Conservation (phyloP, 768 basidiomycete species). For the Boletus bicolor region DNA sequence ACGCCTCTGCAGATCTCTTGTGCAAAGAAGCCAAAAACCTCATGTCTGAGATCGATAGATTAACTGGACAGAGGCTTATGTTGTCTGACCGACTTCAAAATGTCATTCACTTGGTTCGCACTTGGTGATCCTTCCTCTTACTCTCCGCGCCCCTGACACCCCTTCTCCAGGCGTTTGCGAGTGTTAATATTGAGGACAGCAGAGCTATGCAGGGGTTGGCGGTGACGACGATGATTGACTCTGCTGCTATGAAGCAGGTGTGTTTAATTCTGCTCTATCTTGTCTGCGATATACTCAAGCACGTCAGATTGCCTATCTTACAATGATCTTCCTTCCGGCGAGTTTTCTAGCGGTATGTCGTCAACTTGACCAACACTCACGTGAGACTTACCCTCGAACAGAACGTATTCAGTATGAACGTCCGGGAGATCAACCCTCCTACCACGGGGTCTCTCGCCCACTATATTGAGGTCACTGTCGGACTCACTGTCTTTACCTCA, state of each 20-base stretch:
- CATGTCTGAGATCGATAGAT: slow-evolving; percentile 46
- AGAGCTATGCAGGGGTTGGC: slow-evolving; percentile 50
- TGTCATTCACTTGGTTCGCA: slow-evolving; percentile 32
- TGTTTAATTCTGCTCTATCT: neutral
- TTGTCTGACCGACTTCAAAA: slow-evolving; percentile 34
- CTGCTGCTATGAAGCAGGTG: slow-evolving; percentile 38
- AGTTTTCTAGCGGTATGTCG: slow-evolving; percentile 37
- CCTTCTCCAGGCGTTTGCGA: slow-evolving; percentile 50
- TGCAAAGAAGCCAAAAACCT: slow-evolving; percentile 47
- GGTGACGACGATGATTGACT: slow-evolving; percentile 39
- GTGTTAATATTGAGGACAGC: slow-evolving; percentile 54
- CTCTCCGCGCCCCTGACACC: neutral
- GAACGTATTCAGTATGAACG: slow-evolving; percentile 32
- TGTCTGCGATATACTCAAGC: slow-evolving; percentile 7
- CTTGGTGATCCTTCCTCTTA: neutral
- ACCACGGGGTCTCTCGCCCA: slow-evolving; percentile 30
- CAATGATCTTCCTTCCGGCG: slow-evolving; percentile 60
- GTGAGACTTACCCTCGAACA: slow-evolving; percentile 23
- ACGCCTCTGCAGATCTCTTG: slow-evolving; percentile 37
- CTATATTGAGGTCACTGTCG: slow-evolving; percentile 42
- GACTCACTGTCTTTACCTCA: slow-evolving; percentile 48
- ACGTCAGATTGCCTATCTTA: slow-evolving; percentile 44
- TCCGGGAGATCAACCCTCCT: slow-evolving; percentile 27
- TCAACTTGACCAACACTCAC: neutral
- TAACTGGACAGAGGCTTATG: slow-evolving; percentile 36